phyloP scores from a whole-genome alignment of 805 yeast species.

The Wickerhamiella spandovensis region DNA sequence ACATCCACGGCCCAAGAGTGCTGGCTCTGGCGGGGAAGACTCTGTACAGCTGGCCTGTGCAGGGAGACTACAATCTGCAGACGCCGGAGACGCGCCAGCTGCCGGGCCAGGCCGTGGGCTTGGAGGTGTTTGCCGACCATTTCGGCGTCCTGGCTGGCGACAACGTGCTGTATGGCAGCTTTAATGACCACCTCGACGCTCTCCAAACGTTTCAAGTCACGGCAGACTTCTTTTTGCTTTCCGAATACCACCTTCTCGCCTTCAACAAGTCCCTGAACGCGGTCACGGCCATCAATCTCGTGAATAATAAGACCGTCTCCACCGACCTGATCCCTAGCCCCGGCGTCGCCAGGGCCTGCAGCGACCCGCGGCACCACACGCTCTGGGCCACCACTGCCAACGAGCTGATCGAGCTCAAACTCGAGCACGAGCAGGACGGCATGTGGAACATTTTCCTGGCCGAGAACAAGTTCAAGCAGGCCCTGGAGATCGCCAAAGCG shows the following conservation, averaged over 20 bases:
- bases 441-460: conserved; percentile 59
- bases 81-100: not conserved
- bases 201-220: not conserved
- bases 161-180: not conserved
- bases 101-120: not conserved
- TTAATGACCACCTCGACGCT: not conserved
- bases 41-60: not conserved
- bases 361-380: conserved; percentile 41
- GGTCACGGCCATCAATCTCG: conserved; percentile 3
- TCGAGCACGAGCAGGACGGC: conserved; percentile 54
- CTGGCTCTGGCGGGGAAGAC: not conserved
- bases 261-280: not conserved
- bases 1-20: not conserved
- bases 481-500: conserved; percentile 33
- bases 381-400: conserved; percentile 61
- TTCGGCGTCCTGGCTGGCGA: not conserved
- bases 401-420: conserved; percentile 51
- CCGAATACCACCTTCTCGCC: conserved; percentile 4
- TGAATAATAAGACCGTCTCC: conserved; percentile 30
- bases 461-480: conserved; percentile 46
- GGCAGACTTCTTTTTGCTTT: not conserved
- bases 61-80: not conserved
- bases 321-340: conserved; percentile 29
- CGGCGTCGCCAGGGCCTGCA: conserved; percentile 30
- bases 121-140: not conserved